These are phyloP conservation scores for Aspergillus candidus DNA, from an alignment of 2,329 filamentous ascomycete genomes.

Conservation along the genomic window DNA sequence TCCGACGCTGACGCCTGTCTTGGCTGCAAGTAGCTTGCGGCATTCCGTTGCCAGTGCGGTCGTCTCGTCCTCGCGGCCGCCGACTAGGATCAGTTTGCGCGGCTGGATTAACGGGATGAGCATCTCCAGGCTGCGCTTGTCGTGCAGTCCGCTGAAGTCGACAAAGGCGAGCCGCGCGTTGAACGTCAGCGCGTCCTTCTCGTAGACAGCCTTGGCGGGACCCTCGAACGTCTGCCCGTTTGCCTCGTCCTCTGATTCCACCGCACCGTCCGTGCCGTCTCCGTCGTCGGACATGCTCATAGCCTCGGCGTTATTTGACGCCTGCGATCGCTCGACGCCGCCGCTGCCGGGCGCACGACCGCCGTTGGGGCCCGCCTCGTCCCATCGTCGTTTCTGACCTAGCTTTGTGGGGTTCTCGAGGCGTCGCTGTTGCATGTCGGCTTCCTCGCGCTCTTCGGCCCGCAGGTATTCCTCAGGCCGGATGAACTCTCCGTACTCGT, in stretches of 20 bases:
- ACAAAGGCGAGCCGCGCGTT: slow-evolving; percentile 77
- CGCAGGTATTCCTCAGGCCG: slow-evolving; percentile 88
- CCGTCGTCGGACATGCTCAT: slow-evolving; percentile 45
- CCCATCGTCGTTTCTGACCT: slow-evolving; percentile 93
- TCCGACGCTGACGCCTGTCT: slow-evolving; percentile 24
- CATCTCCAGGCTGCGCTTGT: slow-evolving; percentile 90
- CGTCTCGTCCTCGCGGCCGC: slow-evolving; percentile 74
- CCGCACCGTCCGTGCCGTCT: slow-evolving; percentile 55
- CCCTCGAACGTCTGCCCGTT: slow-evolving; percentile 50
- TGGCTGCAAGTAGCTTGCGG: slow-evolving; percentile 55
- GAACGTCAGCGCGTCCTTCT: slow-evolving; percentile 57
- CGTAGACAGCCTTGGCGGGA: slow-evolving; percentile 69
- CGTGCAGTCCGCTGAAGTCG: slow-evolving; percentile 87
- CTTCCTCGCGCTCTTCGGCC: slow-evolving; percentile 81
- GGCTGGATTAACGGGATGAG: slow-evolving; percentile 89
- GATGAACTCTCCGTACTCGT: slow-evolving; percentile 93
- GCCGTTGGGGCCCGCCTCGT: slow-evolving; percentile 54
- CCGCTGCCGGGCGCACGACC: slow-evolving; percentile 37
- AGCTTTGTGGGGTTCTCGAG: slow-evolving; percentile 56
- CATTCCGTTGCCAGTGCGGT: slow-evolving; percentile 72
- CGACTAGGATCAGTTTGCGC: slow-evolving; percentile 87
- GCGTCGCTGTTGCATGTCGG: slow-evolving; percentile 57
- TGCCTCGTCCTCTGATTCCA: slow-evolving; percentile 49
- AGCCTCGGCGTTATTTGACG: slow-evolving; percentile 45
- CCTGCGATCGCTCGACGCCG: slow-evolving; percentile 21